These are phyloP conservation scores for Syzygium grande DNA, from an alignment of 345 rosid genomes.

Conservation along the genomic window DNA sequence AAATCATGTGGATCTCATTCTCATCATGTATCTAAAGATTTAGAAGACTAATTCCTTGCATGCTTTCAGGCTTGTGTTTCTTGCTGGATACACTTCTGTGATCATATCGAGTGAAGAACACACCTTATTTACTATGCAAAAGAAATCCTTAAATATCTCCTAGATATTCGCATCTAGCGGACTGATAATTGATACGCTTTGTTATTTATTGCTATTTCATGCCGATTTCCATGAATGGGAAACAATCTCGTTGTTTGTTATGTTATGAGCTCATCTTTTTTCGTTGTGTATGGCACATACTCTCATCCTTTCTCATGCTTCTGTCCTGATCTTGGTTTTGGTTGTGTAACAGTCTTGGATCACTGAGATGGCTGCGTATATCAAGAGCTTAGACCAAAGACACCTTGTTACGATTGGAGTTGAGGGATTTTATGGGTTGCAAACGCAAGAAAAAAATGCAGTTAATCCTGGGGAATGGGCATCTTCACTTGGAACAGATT, in stretches of 20 bases:
- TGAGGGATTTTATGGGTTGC: conserved; percentile 39
- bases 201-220: neutral
- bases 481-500: conserved; percentile 38
- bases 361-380: conserved; percentile 35
- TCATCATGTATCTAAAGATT: neutral
- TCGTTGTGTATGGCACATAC: neutral
- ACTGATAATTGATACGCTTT: neutral
- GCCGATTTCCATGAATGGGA: neutral
- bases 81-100: neutral
- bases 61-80: neutral
- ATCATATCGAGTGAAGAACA: neutral
- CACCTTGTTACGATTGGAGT: conserved; percentile 36
- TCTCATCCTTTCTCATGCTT: neutral
- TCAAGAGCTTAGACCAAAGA: conserved; percentile 36
- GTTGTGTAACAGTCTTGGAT: conserved; percentile 30
- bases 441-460: conserved; percentile 6
- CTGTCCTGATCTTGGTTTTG: neutral
- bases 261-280: neutral
- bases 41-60: neutral
- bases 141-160: neutral
- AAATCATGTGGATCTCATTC: neutral
- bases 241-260: neutral
- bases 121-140: neutral
- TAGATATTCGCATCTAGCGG: neutral
- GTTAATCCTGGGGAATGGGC: conserved; percentile 50